Conservation (phyloP, 345 rosid genomes). For the Hibiscus syriacus region DNA sequence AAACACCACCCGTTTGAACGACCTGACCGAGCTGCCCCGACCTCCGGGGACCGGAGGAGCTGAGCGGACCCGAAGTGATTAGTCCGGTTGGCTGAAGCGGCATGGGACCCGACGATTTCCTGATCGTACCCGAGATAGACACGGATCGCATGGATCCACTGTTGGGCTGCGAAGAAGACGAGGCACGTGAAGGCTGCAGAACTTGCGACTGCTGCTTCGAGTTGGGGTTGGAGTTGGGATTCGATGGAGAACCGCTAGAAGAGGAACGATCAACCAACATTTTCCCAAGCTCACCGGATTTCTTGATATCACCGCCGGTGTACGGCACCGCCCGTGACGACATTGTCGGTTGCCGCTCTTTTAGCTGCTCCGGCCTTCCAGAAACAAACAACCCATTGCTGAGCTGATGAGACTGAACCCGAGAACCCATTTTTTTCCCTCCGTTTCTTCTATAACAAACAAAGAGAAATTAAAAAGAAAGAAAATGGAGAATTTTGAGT, state of each 20-base stretch:
- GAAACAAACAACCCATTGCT: constrained; percentile 77
- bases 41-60: constrained; percentile 40
- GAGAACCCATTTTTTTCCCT: constrained; percentile 44
- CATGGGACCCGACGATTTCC: constrained; percentile 71
- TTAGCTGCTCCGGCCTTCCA: constrained; percentile 60
- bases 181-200: constrained; percentile 40
- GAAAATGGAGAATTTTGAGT: not conserved
- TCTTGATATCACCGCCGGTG: constrained; percentile 88
- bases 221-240: constrained; percentile 26
- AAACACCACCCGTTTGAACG: constrained; percentile 19
- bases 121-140: constrained; percentile 57
- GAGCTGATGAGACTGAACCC: constrained; percentile 86
- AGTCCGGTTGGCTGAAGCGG: constrained; percentile 83
- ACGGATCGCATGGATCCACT: constrained; percentile 84
- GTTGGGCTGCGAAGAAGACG: constrained; percentile 64
- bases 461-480: constrained; percentile 11
- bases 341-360: constrained; percentile 74
- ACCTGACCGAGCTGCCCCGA: constrained; percentile 62
- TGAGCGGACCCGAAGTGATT: constrained; percentile 75
- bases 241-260: constrained; percentile 26
- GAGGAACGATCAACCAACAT: constrained; percentile 53
- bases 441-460: not conserved
- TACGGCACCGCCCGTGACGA: constrained; percentile 77
- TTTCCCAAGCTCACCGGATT: constrained; percentile 90
- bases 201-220: constrained; percentile 22